These are phyloP conservation scores for Lenwebbia sp. DNA, from an alignment of 345 rosid species.

Conservation along the genomic window DNA sequence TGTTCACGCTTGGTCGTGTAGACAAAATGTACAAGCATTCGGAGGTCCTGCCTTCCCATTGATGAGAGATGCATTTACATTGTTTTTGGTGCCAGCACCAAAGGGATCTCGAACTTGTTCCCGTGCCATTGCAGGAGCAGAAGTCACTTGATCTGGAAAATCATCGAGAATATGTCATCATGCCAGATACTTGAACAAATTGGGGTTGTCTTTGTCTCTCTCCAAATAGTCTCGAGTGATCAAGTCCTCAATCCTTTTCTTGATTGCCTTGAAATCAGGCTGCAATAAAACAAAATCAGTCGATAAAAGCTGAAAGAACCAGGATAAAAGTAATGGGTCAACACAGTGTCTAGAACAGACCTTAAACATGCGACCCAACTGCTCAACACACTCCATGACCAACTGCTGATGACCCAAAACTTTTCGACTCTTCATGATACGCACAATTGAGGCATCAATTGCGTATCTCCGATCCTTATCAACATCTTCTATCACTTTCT, in stretches of 20 bases:
- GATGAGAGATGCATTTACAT: neutral
- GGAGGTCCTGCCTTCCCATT: neutral
- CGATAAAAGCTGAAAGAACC: neutral
- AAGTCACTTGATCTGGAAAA: neutral
- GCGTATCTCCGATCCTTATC: slow-evolving; percentile 88
- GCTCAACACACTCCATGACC: slow-evolving; percentile 84
- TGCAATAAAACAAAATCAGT: slow-evolving; percentile 12
- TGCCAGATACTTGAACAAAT: slow-evolving; percentile 70
- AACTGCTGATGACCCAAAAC: slow-evolving; percentile 77
- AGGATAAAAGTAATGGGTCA: neutral
- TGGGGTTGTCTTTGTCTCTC: slow-evolving; percentile 75
- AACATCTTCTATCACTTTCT: slow-evolving; percentile 87
- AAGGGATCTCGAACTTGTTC: neutral
- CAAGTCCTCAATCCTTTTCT: slow-evolving; percentile 90
- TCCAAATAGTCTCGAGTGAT: slow-evolving; percentile 85
- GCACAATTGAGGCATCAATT: slow-evolving; percentile 96
- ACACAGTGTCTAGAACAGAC: slow-evolving; percentile 11
- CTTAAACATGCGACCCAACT: slow-evolving; percentile 93
- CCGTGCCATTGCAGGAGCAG: neutral
- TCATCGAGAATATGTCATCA: neutral
- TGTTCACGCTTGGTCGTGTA: neutral
- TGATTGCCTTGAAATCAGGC: slow-evolving; percentile 95
- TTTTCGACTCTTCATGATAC: slow-evolving; percentile 95
- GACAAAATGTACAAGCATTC: neutral
- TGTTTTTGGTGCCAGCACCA: neutral